Percentiles rank a stretch among this genome's conserved stretches.
Evolutionary conservation across 352 stramenopile species (phyloP).

Genomic region (Globisporangium lucens): DNA sequence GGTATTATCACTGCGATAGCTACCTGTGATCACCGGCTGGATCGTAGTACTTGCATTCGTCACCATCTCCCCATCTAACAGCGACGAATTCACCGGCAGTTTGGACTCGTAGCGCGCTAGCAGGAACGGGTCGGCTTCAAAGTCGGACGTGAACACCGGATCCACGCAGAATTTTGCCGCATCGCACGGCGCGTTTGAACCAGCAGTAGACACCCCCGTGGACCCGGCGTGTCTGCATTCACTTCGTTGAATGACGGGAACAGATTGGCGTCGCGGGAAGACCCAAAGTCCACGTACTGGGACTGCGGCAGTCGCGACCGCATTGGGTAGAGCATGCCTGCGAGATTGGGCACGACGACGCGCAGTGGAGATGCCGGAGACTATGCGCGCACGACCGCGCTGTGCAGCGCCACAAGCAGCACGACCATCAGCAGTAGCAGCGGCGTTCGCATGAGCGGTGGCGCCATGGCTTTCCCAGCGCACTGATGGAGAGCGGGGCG

Average conservation of each 20-base stretch:
- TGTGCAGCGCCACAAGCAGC: background rate
- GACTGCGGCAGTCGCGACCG: slow-evolving; percentile 3
- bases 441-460: background rate
- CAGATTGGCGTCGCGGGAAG: background rate
- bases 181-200: slow-evolving; percentile 7
- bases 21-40: background rate
- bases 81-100: slow-evolving; percentile 11
- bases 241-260: slow-evolving; percentile 11
- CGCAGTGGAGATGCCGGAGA: slow-evolving; percentile 3
- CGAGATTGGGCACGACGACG: slow-evolving; percentile 28
- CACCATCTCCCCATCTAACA: slow-evolving; percentile 18
- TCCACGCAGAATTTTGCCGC: slow-evolving; percentile 23
- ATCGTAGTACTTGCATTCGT: background rate
- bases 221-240: background rate
- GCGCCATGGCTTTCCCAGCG: background rate
- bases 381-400: background rate
- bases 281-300: slow-evolving; percentile 21
- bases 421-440: background rate
- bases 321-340: slow-evolving; percentile 26
- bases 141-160: slow-evolving; percentile 27
- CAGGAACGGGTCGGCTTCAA: slow-evolving; percentile 30
- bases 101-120: slow-evolving; percentile 24
- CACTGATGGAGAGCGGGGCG: background rate
- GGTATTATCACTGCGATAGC: background rate
- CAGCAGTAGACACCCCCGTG: background rate